A percentile compares a stretch with the other conserved stretches of the same genome.
These are phyloP conservation scores for Phytophthora europaea DNA, from an alignment of 352 stramenopile species.

Conservation along the genomic window DNA sequence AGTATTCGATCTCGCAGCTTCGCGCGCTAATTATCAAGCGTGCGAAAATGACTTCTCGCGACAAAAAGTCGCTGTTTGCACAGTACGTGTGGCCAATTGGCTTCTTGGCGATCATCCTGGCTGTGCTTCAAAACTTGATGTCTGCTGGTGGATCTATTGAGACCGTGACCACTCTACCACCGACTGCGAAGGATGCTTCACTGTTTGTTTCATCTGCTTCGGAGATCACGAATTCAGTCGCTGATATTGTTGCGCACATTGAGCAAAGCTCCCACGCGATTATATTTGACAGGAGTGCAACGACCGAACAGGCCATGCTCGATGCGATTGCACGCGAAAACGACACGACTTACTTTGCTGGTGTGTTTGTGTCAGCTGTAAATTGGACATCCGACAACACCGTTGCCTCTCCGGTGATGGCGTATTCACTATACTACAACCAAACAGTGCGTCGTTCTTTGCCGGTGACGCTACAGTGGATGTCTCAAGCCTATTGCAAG, in stretches of 20 bases:
- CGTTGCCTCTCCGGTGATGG: conserved; percentile 19
- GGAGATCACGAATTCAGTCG: conserved; percentile 31
- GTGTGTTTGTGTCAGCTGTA: conserved; percentile 59
- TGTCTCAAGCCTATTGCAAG: conserved; percentile 73
- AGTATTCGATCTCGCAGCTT: conserved; percentile 55
- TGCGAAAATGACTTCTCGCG: conserved; percentile 58
- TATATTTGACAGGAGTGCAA: conserved; percentile 40
- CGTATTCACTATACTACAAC: conserved; percentile 79
- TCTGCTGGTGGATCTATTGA: conserved; percentile 48
- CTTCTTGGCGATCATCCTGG: conserved; percentile 68
- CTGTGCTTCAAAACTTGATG: conserved; percentile 50
- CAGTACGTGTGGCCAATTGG: conserved; percentile 81
- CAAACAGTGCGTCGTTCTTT: conserved; percentile 66
- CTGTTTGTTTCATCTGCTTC: conserved; percentile 55
- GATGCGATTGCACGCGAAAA: conserved; percentile 50
- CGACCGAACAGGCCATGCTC: conserved; percentile 50
- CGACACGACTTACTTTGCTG: conserved; percentile 65
- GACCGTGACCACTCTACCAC: conserved; percentile 56
- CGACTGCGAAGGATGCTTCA: conserved; percentile 45
- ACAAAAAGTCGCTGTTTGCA: conserved; percentile 69
- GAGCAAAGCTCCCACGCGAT: conserved; percentile 31
- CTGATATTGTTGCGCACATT: conserved; percentile 45
- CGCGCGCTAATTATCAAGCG: conserved; percentile 66
- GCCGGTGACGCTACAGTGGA: conserved; percentile 66
- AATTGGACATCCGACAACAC: conserved; percentile 35